These are phyloP conservation scores for Thuidium tamariscinum DNA, from an alignment of 225 moss, liverwort and hornwort genomes.

Conservation along the genomic window DNA sequence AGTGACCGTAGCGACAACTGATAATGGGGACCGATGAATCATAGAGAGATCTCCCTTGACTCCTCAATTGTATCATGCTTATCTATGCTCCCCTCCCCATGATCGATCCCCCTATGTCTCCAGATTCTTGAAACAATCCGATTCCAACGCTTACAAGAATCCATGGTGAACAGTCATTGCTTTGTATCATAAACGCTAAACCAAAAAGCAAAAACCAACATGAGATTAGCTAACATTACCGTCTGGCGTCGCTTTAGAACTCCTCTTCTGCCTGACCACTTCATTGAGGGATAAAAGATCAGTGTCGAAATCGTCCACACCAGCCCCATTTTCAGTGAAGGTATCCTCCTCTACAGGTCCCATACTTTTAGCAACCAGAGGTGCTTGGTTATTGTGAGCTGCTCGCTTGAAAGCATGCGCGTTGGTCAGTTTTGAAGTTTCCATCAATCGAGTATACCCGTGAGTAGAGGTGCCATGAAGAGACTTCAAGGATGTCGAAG, in stretches of 20 bases:
- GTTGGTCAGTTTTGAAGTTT: neutral
- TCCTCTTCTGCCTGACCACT: neutral
- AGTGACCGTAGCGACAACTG: neutral
- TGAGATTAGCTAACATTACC: constrained; percentile 11
- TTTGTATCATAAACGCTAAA: neutral
- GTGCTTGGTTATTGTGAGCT: neutral
- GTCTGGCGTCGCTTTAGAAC: neutral
- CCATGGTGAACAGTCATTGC: neutral
- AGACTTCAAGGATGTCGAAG: neutral
- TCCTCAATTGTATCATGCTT: neutral
- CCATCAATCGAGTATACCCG: neutral
- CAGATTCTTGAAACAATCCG: neutral
- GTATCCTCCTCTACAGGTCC: constrained; percentile 18
- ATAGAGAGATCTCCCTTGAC: neutral
- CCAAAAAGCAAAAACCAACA: neutral
- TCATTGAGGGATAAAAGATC: neutral
- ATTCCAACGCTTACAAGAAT: neutral
- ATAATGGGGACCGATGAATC: neutral
- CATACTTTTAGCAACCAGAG: constrained; percentile 10
- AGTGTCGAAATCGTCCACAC: constrained; percentile 14
- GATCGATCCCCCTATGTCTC: neutral
- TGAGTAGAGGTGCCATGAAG: neutral
- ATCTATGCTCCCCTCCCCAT: neutral
- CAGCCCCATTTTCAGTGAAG: neutral
- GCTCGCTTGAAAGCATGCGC: neutral